Evolutionary conservation across 2,329 filamentous ascomycete species (phyloP).

Genomic region (Colletotrichum simmondsii): DNA sequence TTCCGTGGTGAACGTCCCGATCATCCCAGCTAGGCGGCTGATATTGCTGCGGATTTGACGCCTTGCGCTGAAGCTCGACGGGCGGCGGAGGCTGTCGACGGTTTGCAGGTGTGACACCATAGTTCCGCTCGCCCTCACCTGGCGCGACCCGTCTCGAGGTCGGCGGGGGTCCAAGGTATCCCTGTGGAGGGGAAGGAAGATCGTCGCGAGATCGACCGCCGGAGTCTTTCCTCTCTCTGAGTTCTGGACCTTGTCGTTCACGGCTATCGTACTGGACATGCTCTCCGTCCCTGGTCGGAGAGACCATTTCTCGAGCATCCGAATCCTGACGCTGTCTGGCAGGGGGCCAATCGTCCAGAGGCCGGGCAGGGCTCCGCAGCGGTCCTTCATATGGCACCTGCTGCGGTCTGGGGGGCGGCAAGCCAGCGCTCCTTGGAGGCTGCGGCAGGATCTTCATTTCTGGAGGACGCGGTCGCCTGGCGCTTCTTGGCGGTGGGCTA

Average conservation of each 20-base stretch:
- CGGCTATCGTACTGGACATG: neutral
- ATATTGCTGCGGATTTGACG: conserved; percentile 19
- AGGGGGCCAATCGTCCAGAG: conserved; percentile 3
- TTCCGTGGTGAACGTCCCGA: conserved; percentile 22
- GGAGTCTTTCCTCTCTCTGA: neutral
- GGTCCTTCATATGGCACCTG: conserved; percentile 26
- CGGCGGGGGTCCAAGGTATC: conserved; percentile 27
- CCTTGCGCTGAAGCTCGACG: conserved; percentile 27
- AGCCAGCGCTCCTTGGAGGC: neutral
- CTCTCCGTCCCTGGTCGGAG: neutral
- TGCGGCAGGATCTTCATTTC: conserved; percentile 11
- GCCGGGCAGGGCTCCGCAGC: conserved; percentile 2
- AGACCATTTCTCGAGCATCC: conserved; percentile 5
- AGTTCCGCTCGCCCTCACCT: conserved; percentile 31
- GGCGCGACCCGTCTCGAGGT: conserved; percentile 9
- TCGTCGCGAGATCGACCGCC: neutral
- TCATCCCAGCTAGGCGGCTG: conserved; percentile 10
- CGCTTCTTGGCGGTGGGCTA: conserved; percentile 32
- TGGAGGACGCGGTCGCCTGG: conserved; percentile 30
- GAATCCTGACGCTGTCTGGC: conserved; percentile 4
- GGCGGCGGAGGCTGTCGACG: conserved; percentile 31
- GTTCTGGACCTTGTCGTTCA: neutral
- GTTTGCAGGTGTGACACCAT: conserved; percentile 33
- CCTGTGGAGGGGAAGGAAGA: conserved; percentile 1
- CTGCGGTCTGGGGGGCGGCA: conserved; percentile 15